Evolutionary conservation across 1,284 basidiomycete species (phyloP).

Genomic region (Cryptococcus sp.): DNA sequence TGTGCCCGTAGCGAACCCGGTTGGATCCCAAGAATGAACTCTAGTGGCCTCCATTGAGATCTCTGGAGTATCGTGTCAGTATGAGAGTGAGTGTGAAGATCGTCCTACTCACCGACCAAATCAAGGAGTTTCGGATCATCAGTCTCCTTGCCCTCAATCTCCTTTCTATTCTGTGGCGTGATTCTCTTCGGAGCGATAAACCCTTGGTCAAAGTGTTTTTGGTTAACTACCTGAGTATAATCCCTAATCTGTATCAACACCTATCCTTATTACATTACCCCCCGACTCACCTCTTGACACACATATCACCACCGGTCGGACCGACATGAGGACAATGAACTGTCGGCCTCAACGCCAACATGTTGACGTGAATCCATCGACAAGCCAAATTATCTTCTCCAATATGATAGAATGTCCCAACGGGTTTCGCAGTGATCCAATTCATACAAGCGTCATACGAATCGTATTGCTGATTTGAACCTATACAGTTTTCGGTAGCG

Average conservation of each 20-base stretch:
- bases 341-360: slow-evolving; percentile 18
- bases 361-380: slow-evolving; percentile 19
- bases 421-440: slow-evolving; percentile 4
- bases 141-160: slow-evolving; percentile 10
- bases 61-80: neutral
- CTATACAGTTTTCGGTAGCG: slow-evolving; percentile 14
- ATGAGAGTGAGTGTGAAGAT: neutral
- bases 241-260: neutral
- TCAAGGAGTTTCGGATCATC: slow-evolving; percentile 10
- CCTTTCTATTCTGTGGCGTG: slow-evolving; percentile 22
- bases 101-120: slow-evolving; percentile 11
- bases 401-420: slow-evolving; percentile 21
- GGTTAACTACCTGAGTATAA: slow-evolving; percentile 1
- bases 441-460: slow-evolving; percentile 14
- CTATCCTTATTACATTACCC: neutral
- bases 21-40: slow-evolving; percentile 3
- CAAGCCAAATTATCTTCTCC: slow-evolving; percentile 30
- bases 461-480: slow-evolving; percentile 20
- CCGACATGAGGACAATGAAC: slow-evolving; percentile 27
- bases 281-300: slow-evolving; percentile 16
- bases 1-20: neutral
- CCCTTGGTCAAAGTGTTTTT: slow-evolving; percentile 21
- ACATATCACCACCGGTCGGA: slow-evolving; percentile 24
- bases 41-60: neutral
- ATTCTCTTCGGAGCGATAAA: slow-evolving; percentile 24